phyloP scores from a whole-genome alignment of 2,329 filamentous ascomycete species.

The Elsinoe ampelina region DNA sequence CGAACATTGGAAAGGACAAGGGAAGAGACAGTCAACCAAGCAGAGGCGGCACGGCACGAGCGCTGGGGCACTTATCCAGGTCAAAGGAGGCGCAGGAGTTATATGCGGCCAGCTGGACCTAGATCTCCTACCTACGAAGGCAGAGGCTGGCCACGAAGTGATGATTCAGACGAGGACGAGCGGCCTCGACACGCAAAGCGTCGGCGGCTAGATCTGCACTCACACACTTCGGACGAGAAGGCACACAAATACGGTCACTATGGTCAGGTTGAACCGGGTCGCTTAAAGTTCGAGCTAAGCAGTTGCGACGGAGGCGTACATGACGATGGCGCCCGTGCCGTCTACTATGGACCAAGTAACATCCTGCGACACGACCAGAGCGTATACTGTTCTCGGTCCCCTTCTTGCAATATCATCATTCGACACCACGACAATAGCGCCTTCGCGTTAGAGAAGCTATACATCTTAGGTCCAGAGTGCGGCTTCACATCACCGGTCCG shows the following conservation, averaged over 20 bases:
- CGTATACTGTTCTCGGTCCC: conserved; percentile 85
- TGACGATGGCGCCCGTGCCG: conserved; percentile 37
- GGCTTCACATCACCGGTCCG: conserved; percentile 67
- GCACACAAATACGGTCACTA: conserved; percentile 71
- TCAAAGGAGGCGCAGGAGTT: conserved; percentile 11
- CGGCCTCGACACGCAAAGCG: conserved; percentile 23
- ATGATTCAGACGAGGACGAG: conserved; percentile 16
- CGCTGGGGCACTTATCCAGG: conserved; percentile 15
- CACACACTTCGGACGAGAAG: conserved; percentile 18
- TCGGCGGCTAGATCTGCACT: conserved; percentile 31
- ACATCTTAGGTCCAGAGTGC: conserved; percentile 73
- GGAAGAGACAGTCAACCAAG: conserved; percentile 23
- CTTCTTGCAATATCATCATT: conserved; percentile 77
- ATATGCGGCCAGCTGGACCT: conserved; percentile 7
- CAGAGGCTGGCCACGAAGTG: conserved; percentile 10
- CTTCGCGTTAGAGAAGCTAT: conserved; percentile 74
- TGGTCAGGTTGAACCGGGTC: conserved; percentile 77
- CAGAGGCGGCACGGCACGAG: conserved; percentile 17
- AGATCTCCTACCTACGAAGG: conserved; percentile 6
- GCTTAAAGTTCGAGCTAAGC: conserved; percentile 74
- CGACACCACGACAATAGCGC: conserved; percentile 70
- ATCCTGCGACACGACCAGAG: conserved; percentile 72
- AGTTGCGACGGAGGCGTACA: conserved; percentile 77
- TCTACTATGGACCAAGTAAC: conserved; percentile 65
- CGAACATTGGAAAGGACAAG: conserved; percentile 27